These are phyloP conservation scores for Hypoxylon trugodes DNA, from an alignment of 495 filamentous ascomycete genomes.

Conservation along the genomic window DNA sequence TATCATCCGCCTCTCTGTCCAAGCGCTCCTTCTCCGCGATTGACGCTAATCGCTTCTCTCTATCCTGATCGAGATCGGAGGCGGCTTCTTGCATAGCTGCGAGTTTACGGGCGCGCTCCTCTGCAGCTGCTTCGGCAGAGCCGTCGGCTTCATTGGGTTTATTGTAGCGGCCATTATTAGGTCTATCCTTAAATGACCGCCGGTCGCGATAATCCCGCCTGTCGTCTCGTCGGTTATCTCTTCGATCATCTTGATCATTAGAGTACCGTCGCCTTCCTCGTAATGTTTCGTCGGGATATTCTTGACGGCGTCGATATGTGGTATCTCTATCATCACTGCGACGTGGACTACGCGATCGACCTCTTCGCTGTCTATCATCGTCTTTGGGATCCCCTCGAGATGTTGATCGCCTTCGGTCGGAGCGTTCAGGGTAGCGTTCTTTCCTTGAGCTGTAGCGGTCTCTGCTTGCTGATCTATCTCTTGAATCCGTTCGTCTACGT, in stretches of 20 bases:
- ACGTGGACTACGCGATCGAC: constrained; percentile 45
- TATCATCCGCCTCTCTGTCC: constrained; percentile 70
- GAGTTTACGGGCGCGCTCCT: constrained; percentile 72
- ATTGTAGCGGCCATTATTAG: constrained; percentile 9
- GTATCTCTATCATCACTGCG: constrained; percentile 41
- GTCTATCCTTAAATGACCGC: constrained; percentile 27
- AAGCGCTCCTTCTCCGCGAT: constrained; percentile 71
- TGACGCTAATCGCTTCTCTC: constrained; percentile 73
- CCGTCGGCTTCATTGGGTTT: neutral
- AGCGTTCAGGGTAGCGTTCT: constrained; percentile 24
- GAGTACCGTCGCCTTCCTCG: constrained; percentile 25
- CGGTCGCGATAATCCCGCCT: constrained; percentile 21
- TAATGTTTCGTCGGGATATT: constrained; percentile 38
- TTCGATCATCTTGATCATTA: constrained; percentile 33
- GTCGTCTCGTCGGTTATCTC: constrained; percentile 11
- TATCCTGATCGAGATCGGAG: constrained; percentile 76
- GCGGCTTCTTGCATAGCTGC: constrained; percentile 91
- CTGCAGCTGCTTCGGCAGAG: constrained; percentile 46
- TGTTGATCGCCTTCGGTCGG: constrained; percentile 28
- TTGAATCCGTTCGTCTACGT: constrained; percentile 43
- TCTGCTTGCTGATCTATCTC: constrained; percentile 43
- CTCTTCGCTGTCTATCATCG: constrained; percentile 36
- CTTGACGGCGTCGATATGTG: constrained; percentile 35
- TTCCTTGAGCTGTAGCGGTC: constrained; percentile 46
- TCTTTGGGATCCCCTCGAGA: constrained; percentile 38